Base-by-base conservation (phyloP, 2,329 filamentous ascomycete species). In the Penicillium psychrosexuale region DNA sequence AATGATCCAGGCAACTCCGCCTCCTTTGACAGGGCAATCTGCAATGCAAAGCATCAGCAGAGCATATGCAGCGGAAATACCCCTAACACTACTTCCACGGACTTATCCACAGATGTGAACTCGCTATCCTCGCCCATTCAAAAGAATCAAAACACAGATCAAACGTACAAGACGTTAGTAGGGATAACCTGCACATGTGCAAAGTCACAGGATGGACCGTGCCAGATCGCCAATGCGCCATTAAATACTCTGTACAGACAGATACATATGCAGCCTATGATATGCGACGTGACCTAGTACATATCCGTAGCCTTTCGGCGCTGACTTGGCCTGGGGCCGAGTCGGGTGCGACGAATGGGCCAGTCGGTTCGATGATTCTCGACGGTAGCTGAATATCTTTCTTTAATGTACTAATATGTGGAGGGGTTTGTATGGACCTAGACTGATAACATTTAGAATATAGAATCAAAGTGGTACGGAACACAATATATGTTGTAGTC, bases 341-440 rank as follows among this genome's bases (percentile, higher is more conserved):
- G 22, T 59, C 61, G 61, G 60, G 56, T 62, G 61, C 56, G 59
- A 64, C 59, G 34, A 39, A 40, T 56, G 44, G 50, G 49, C 59
- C 48, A 57, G 58, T 58, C 56, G 53, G 39, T 58, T 63, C 56
- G 55, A 50, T 53, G 53, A 59, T 62, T 48, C 17, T 61, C 51
- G 8, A 22, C 12, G 17, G 17, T 43, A 9, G 12, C 27, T 19
- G 9, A 38, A 22, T 33, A 12, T 36, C 31, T 19, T 15, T 17
- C 19, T n/a, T 36, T 44, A 19, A n/a, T n/a, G n/a, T n/a, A n/a
- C n/a, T n/a, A n/a, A n/a, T n/a, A n/a, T n/a, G n/a, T n/a, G n/a
- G n/a, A n/a, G n/a, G n/a, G n/a, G 13, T 39, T 8, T 8, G 15
- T 15, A 8, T 15, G 11, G 11, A 19, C 31, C 22, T 31, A 42